These are phyloP conservation scores for Plasmopara viticola DNA, from an alignment of 352 stramenopile species.

Conservation along the genomic window DNA sequence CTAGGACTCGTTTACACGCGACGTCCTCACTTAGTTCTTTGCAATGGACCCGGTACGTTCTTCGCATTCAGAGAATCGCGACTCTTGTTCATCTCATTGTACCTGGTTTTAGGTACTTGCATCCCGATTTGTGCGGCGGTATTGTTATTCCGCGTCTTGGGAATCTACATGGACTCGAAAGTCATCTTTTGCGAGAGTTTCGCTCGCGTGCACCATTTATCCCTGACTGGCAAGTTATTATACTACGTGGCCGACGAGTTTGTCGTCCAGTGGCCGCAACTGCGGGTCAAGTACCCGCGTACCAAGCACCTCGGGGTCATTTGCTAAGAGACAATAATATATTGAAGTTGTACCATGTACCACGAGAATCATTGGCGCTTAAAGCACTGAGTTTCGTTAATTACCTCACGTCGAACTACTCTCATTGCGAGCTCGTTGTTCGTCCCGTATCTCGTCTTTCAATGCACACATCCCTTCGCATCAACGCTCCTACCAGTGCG, in stretches of 20 bases:
- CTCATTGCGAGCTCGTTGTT: neutral
- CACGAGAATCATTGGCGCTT: no score
- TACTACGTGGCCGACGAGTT: constrained; percentile 92
- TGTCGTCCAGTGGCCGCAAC: constrained; percentile 91
- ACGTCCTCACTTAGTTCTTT: constrained; percentile 86
- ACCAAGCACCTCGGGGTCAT: constrained; percentile 86
- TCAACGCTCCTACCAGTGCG: constrained; percentile 29
- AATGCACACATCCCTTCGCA: constrained; percentile 32
- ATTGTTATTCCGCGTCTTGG: constrained; percentile 80
- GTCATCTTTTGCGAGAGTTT: constrained; percentile 95
- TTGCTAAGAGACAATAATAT: constrained; percentile 39
- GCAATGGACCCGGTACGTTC: constrained; percentile 81
- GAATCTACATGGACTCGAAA: constrained; percentile 52
- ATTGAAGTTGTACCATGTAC: neutral
- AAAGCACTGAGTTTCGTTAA: no score
- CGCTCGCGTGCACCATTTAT: constrained; percentile 89
- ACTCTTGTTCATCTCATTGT: constrained; percentile 1
- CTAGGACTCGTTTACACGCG: constrained; percentile 63
- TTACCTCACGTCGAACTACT: neutral
- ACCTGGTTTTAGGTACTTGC: constrained; percentile 72
- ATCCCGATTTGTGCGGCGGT: constrained; percentile 87
- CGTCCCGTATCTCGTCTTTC: neutral
- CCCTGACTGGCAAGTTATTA: constrained; percentile 89
- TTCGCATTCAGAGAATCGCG: neutral
- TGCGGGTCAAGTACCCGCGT: constrained; percentile 75